Base-by-base conservation (phyloP, 192 early-diverging fungal species). In the Coemansia sp. region DNA sequence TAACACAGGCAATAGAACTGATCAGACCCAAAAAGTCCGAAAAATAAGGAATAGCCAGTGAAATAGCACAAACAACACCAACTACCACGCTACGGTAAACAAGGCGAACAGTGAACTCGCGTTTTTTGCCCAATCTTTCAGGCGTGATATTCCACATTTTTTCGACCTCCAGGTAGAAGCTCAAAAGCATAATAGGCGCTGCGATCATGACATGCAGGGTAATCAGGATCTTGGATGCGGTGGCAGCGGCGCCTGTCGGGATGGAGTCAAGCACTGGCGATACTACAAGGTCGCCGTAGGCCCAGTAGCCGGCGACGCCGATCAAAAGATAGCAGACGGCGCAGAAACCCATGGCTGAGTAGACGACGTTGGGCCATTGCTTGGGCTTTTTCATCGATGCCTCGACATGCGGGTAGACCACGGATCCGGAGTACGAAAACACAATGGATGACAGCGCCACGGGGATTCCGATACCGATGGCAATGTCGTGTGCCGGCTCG, bases 371-470 rank as follows among this genome's bases (percentile, higher is more conserved):
- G 18, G 85, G 77, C 86, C 91, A 95, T 20, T 86, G 73, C 20
- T 88, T 72, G 8, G 93, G 93, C 51, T 89, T 73, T 39, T 70
- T 79, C 93, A 95, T 93, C 51, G 86, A 82, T 2, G 85, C 80
- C 65, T 95, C 91, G 4, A 92, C 87, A 64, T 95, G 90, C 2
- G 93, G 89, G 58, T 93, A 95, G 8, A 93, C 90, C 20, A 89
- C 90, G 32, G 92, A 92, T 5, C 92, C 93, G 38, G 87, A 74
- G 56, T 85, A 93, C n/a, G 89, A 88, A 67, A 92, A 93, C 17
- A 86, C 79, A 67, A 94, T 89, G 4, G 88, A 88, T 6, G 89
- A 89, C 2, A 94, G 74, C 0, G 90, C 88, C 8, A 87, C 72
- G 2, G 91, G 91, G 28, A 93, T 65, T 11, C 81, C 81, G 32